A percentile compares a stretch with the other conserved stretches of the same genome.
Evolutionary conservation across 345 rosid species (phyloP).

Genomic region (Chamaenerion angustifolium): DNA sequence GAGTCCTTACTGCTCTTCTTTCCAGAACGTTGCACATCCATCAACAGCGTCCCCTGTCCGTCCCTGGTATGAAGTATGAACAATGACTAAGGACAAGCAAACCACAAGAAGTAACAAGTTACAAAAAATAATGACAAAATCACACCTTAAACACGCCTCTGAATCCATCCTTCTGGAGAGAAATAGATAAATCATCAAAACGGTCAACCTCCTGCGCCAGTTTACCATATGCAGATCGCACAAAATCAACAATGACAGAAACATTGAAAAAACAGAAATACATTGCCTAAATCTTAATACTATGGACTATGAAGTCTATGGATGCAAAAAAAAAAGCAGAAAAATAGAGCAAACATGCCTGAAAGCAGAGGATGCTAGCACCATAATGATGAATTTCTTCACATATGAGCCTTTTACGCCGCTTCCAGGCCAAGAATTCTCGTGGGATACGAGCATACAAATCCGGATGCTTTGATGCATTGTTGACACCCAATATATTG

Average conservation of each 20-base stretch:
- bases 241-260: neutral
- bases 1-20: constrained; percentile 40
- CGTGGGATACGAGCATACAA: constrained; percentile 29
- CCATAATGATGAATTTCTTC: constrained; percentile 42
- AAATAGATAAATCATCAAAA: constrained; percentile 37
- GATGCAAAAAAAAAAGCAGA: neutral
- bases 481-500: constrained; percentile 59
- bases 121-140: neutral
- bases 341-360: constrained; percentile 29
- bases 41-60: constrained; percentile 81
- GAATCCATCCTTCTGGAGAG: constrained; percentile 49
- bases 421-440: constrained; percentile 40
- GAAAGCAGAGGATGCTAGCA: constrained; percentile 60
- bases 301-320: neutral
- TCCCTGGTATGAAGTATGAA: constrained; percentile 29
- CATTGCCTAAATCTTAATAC: too few species aligned
- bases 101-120: neutral
- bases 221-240: neutral
- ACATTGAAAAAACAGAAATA: neutral
- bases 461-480: constrained; percentile 54
- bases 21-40: constrained; percentile 91
- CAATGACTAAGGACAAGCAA: constrained; percentile 6
- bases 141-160: constrained; percentile 66
- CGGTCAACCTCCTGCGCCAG: constrained; percentile 77
- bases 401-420: constrained; percentile 46